Percentiles rank a stretch among this genome's conserved stretches.
Conservation (phyloP, 306 rosid genomes). For the Elaeagnus macrophylla region DNA sequence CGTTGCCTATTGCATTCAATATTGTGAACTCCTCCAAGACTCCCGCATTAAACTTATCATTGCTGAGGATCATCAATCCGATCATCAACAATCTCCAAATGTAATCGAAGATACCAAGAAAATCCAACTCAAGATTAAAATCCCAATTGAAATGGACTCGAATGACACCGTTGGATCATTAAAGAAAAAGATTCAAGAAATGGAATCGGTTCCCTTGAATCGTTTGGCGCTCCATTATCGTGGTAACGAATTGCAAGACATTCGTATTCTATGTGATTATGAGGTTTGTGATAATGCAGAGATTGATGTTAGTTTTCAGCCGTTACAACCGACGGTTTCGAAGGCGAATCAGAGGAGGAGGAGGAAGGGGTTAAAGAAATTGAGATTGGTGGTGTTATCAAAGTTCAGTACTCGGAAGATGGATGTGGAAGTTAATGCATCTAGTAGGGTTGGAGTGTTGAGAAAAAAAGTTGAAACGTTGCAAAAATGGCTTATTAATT, state of each 20-base stretch:
- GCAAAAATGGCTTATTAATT: slow-evolving; percentile 6
- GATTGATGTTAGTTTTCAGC: slow-evolving; percentile 31
- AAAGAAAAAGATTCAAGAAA: slow-evolving; percentile 43
- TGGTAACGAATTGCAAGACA: slow-evolving; percentile 32
- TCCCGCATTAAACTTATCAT: slow-evolving; percentile 36
- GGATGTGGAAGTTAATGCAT: too few species aligned
- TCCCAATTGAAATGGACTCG: slow-evolving; percentile 32
- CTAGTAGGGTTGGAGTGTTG: too few species aligned
- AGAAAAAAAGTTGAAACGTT: too few species aligned
- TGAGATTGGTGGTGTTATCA: slow-evolving; percentile 27
- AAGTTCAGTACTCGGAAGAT: too few species aligned
- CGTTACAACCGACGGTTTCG: not conserved
- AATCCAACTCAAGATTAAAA: slow-evolving; percentile 30
- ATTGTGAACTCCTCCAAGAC: slow-evolving; percentile 41
- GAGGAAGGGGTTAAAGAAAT: slow-evolving; percentile 22
- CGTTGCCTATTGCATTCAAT: too few species aligned
- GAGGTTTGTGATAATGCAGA: slow-evolving; percentile 27
- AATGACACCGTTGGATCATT: slow-evolving; percentile 36
- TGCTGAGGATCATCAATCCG: slow-evolving; percentile 4
- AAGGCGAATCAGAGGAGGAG: not conserved
- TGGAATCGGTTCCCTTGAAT: slow-evolving; percentile 19
- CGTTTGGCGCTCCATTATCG: slow-evolving; percentile 20
- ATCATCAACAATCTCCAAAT: not conserved
- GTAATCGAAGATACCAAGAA: slow-evolving; percentile 2
- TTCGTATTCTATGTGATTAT: slow-evolving; percentile 22